Evolutionary conservation across 768 basidiomycete species (phyloP).

Genomic region (Suillus americanus): DNA sequence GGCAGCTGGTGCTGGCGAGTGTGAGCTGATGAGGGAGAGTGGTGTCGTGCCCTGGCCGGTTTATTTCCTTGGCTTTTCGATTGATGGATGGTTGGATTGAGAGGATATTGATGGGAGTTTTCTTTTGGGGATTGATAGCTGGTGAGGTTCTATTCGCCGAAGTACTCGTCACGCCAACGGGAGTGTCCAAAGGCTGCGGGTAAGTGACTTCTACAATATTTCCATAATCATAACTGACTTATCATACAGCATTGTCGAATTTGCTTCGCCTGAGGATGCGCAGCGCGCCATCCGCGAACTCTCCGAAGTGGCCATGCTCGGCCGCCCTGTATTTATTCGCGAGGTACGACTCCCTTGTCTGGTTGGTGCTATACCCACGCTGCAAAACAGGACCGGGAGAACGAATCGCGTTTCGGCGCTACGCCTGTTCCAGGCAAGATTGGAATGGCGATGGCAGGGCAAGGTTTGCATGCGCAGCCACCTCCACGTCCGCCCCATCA

Average conservation of each 20-base stretch:
- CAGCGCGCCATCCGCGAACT: slow-evolving; percentile 89
- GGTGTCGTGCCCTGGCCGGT: slow-evolving; percentile 41
- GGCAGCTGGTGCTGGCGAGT: slow-evolving; percentile 31
- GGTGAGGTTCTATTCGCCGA: slow-evolving; percentile 99
- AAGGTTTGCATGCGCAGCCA: slow-evolving; percentile 74
- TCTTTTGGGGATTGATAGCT: slow-evolving; percentile 90
- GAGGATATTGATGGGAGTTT: slow-evolving; percentile 95
- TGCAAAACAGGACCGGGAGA: slow-evolving; percentile 82
- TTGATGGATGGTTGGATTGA: slow-evolving; percentile 56
- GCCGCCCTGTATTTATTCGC: slow-evolving; percentile 93
- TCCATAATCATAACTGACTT: slow-evolving; percentile 12
- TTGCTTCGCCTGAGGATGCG: slow-evolving; percentile 83
- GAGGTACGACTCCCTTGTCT: slow-evolving; percentile 59
- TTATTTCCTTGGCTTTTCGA: slow-evolving; percentile 40
- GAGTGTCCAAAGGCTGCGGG: slow-evolving; percentile 99
- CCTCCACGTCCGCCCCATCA: slow-evolving; percentile 84
- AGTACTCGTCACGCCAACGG: slow-evolving; percentile 95
- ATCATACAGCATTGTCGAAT: slow-evolving; percentile 87
- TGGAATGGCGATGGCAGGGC: slow-evolving; percentile 95
- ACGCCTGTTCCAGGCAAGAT: slow-evolving; percentile 96
- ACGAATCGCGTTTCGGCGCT: slow-evolving; percentile 92
- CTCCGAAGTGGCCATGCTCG: slow-evolving; percentile 86
- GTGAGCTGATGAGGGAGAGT: slow-evolving; percentile 37
- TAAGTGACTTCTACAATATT: slow-evolving; percentile 42
- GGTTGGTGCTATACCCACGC: not conserved